These are phyloP conservation scores for Ceratobasidium sp. DNA, from an alignment of 1,284 basidiomycete genomes.

Conservation along the genomic window DNA sequence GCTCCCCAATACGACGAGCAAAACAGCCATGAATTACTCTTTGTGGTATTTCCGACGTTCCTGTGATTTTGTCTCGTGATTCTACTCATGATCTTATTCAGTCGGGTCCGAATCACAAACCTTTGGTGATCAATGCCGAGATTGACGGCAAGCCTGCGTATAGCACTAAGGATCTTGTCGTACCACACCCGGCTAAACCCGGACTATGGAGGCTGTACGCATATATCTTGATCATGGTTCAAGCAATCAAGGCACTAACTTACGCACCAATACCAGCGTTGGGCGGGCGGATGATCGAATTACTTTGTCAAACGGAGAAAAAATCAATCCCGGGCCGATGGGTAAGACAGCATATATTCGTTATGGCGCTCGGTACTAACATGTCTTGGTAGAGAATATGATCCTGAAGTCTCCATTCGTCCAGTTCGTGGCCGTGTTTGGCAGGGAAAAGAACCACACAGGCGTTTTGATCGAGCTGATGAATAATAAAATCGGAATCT, in stretches of 20 bases:
- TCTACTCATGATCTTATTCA: not conserved
- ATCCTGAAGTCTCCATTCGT: slow-evolving; percentile 60
- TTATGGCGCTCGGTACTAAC: slow-evolving; percentile 45
- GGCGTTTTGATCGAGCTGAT: slow-evolving; percentile 63
- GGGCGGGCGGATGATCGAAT: slow-evolving; percentile 49
- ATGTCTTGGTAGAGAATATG: slow-evolving; percentile 52
- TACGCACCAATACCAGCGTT: not conserved
- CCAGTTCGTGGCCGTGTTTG: slow-evolving; percentile 59
- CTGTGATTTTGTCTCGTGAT: not conserved
- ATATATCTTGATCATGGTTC: not conserved
- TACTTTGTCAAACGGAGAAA: slow-evolving; percentile 47
- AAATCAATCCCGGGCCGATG: slow-evolving; percentile 62
- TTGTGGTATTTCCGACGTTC: slow-evolving; percentile 20
- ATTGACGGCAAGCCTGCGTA: slow-evolving; percentile 37
- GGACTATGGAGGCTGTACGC: slow-evolving; percentile 41
- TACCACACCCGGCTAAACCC: slow-evolving; percentile 41
- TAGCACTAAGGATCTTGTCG: slow-evolving; percentile 45
- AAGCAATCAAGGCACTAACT: not conserved
- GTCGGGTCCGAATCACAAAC: slow-evolving; percentile 13
- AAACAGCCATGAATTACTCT: slow-evolving; percentile 18
- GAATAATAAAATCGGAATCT: slow-evolving; percentile 28
- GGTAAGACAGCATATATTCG: slow-evolving; percentile 53
- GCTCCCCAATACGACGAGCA: slow-evolving; percentile 17
- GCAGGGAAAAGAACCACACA: slow-evolving; percentile 62
- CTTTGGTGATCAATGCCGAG: slow-evolving; percentile 31